Conservation (phyloP, 495 filamentous ascomycete genomes). For the Penicillium simplicissimum region DNA sequence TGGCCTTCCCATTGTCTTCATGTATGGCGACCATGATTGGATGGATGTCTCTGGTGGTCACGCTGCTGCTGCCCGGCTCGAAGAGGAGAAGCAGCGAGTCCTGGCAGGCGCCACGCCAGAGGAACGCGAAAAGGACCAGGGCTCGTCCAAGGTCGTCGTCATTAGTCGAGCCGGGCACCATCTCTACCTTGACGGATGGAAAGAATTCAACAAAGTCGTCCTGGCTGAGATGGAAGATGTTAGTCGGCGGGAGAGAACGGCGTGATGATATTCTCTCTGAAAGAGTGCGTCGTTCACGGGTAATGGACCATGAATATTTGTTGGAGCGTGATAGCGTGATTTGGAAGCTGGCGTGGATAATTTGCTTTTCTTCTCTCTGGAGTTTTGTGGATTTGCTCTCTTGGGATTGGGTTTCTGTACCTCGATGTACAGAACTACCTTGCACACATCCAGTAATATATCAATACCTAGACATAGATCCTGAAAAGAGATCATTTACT, state of each 20-base stretch:
- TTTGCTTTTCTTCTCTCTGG: slow-evolving; percentile 6
- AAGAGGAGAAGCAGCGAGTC: slow-evolving; percentile 60
- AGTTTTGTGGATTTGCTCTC: slow-evolving; percentile 7
- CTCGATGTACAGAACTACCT: not conserved
- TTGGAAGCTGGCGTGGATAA: slow-evolving; percentile 3
- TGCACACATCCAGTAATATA: not conserved
- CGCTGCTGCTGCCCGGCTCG: slow-evolving; percentile 77
- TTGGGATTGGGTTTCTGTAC: not conserved
- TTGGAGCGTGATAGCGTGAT: slow-evolving; percentile 12
- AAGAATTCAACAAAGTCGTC: slow-evolving; percentile 84
- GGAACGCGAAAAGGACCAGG: slow-evolving; percentile 70
- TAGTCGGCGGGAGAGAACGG: slow-evolving; percentile 38
- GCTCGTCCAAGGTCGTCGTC: slow-evolving; percentile 81
- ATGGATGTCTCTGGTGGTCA: slow-evolving; percentile 91
- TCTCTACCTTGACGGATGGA: slow-evolving; percentile 85
- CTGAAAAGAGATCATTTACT: not conserved
- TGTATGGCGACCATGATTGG: slow-evolving; percentile 98
- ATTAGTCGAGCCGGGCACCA: slow-evolving; percentile 87
- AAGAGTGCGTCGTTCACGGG: slow-evolving; percentile 8
- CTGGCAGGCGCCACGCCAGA: slow-evolving; percentile 62
- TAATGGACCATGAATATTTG: slow-evolving; percentile 17
- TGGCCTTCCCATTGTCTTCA: slow-evolving; percentile 81
- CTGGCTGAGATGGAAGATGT: slow-evolving; percentile 79
- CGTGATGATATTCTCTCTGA: slow-evolving; percentile 12
- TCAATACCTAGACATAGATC: slow-evolving; percentile 21